Percentiles rank a stretch among this genome's conserved stretches.
phyloP scores from a whole-genome alignment of 2,329 filamentous ascomycete species.

The Dactylellina cionopaga region DNA sequence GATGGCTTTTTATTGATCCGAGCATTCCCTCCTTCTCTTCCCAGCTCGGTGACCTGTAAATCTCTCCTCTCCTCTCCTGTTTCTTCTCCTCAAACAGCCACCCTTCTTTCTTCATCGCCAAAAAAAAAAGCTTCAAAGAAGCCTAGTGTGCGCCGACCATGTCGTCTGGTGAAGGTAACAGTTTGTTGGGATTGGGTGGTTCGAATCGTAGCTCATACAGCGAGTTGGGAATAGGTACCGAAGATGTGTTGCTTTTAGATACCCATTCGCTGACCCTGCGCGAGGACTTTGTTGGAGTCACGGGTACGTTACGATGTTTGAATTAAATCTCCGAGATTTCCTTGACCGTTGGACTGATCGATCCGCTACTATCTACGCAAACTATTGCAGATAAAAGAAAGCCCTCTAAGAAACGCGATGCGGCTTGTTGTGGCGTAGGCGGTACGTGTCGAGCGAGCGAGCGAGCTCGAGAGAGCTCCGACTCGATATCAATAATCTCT shows the following conservation, averaged over 20 bases:
- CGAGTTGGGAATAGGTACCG: constrained; percentile 23
- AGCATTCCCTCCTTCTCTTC: too few relatives aligned
- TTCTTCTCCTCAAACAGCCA: too few relatives aligned
- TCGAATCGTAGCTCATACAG: constrained; percentile 7
- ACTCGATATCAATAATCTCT: too few relatives aligned
- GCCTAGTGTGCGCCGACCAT: too few relatives aligned
- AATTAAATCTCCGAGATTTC: background rate
- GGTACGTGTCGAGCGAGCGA: constrained; percentile 29
- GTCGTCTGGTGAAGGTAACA: background rate
- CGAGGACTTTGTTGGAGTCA: constrained; percentile 33
- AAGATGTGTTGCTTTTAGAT: constrained; percentile 47
- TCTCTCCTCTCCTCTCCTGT: background rate
- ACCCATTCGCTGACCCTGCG: constrained; percentile 41
- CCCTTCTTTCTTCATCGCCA: too few relatives aligned
- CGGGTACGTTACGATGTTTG: constrained; percentile 10
- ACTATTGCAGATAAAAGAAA: constrained; percentile 33
- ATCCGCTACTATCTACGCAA: background rate
- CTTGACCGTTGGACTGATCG: too few relatives aligned
- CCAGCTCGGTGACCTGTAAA: too few relatives aligned
- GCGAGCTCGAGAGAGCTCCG: too few relatives aligned
- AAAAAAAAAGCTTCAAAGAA: too few relatives aligned
- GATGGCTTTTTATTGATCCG: too few relatives aligned
- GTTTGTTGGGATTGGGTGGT: background rate
- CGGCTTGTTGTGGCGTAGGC: constrained; percentile 19
- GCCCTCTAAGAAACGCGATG: constrained; percentile 37